Base-by-base conservation (phyloP, 352 stramenopile genomes). In the Phytopythium oedochilum region DNA sequence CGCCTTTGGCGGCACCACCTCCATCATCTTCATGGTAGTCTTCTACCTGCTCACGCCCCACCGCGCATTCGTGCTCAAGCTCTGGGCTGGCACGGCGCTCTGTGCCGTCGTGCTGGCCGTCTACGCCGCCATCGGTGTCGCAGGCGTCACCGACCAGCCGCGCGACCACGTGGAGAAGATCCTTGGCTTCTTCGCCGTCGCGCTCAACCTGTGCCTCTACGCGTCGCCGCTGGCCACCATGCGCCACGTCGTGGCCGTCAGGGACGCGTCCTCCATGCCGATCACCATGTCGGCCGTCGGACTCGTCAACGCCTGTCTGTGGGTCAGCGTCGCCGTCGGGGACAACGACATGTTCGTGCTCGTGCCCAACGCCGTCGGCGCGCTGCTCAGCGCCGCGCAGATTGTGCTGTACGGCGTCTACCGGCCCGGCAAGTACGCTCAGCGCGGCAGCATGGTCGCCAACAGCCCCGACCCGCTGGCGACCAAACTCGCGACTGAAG, bases 341-440 rank as follows among this genome's bases (percentile, higher is more conserved):
- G 48, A 64, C 35, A 32, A 46, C 44, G 64, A 71, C n/a, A 62
- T 68, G 60, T 60, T 71, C 47, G 66, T 71, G 39, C 63, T 71
- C 46, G 55, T 56, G 25, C 36, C 66, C 14, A 84, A 66, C 15
- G 48, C 59, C 17, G 47, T 59, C 7, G 60, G 64, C 15, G 46
- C 63, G 25, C 0, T 63, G 35, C 48, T 71, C 14, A 68, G 64
- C 32, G 55, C 60, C 42, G 57, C 63, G 17, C 64, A 71, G 52
- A 63, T 71, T 56, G 22, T 53, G 9, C 36, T 71, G 20, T 71
- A 65, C 43, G 8, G 10, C 25, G 32, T 49, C 36, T 57, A 57
- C n/a, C 25, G 29, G 2, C 51, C 51, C 11, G 22, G 31, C 14
- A 57, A 57, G 39, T 39, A 42, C 46, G 26, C 31, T 4, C 20